phyloP scores from a whole-genome alignment of 768 basidiomycete genomes.

The Rubroboletus pulcherrimus region DNA sequence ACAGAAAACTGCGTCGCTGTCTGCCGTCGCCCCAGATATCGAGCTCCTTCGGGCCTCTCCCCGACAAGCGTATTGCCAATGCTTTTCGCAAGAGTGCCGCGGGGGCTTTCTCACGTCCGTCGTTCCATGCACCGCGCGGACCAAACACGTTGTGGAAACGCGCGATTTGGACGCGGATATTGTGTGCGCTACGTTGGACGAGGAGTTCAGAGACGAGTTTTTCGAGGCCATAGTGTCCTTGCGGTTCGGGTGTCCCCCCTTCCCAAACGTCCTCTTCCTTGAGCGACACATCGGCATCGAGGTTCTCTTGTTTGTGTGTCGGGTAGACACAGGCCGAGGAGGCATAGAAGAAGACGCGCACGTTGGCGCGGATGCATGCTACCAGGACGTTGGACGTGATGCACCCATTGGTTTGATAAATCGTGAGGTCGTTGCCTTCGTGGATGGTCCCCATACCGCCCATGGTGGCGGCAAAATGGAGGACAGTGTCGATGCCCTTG shows the following conservation, averaged over 20 bases:
- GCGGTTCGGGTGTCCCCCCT: constrained; percentile 39
- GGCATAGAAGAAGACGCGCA: constrained; percentile 48
- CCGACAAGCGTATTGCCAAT: constrained; percentile 25
- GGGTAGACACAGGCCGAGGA: constrained; percentile 63
- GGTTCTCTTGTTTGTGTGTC: constrained; percentile 35
- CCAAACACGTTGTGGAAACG: constrained; percentile 61
- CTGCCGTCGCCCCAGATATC: constrained; percentile 58
- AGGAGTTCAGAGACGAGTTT: constrained; percentile 51
- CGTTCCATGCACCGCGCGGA: constrained; percentile 48
- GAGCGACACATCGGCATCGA: constrained; percentile 39
- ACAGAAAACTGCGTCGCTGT: constrained; percentile 55
- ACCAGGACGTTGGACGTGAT: constrained; percentile 49
- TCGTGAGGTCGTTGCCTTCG: constrained; percentile 42
- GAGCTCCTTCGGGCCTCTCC: constrained; percentile 21
- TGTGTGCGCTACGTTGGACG: constrained; percentile 29
- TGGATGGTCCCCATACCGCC: constrained; percentile 66
- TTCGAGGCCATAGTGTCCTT: constrained; percentile 59
- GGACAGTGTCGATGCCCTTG: constrained; percentile 39
- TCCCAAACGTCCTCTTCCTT: constrained; percentile 44
- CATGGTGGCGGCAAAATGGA: constrained; percentile 62
- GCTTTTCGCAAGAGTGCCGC: constrained; percentile 57
- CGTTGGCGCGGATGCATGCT: constrained; percentile 36
- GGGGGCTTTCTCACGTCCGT: constrained; percentile 56
- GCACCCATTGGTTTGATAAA: constrained; percentile 46
- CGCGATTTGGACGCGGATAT: constrained; percentile 42